Conservation (phyloP, 164 flowering plant species). For the Akebia trifoliata region DNA sequence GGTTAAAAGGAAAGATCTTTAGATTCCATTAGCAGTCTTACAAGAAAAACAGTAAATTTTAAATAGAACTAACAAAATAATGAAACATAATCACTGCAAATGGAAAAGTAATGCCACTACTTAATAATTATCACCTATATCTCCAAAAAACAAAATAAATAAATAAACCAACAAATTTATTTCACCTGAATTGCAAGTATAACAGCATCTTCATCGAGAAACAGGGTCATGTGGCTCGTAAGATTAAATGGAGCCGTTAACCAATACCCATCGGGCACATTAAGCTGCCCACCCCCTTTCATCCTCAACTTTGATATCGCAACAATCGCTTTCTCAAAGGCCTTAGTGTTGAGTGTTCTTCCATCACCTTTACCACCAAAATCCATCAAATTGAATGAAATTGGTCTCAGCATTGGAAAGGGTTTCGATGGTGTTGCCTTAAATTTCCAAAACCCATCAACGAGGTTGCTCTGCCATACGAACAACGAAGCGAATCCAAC, state of each 20-base stretch:
- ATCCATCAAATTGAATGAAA: conserved; percentile 69
- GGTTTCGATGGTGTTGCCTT: conserved; percentile 23
- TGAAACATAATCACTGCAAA: background rate
- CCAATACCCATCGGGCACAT: conserved; percentile 84
- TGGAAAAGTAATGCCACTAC: background rate
- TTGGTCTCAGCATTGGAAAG: conserved; percentile 53
- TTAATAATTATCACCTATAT: background rate
- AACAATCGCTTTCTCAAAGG: conserved; percentile 70
- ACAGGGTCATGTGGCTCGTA: conserved; percentile 90
- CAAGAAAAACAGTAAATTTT: no score
- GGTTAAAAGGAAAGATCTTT: no score
- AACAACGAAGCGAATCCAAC: conserved; percentile 53
- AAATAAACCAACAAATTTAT: background rate
- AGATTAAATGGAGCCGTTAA: conserved; percentile 96
- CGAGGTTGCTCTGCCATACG: conserved; percentile 53
- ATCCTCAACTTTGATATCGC: conserved; percentile 58
- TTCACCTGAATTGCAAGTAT: conserved; percentile 76
- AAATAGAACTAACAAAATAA: no score
- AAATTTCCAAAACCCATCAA: conserved; percentile 36
- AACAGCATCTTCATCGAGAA: conserved; percentile 80
- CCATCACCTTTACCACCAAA: conserved; percentile 95
- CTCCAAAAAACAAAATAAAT: background rate
- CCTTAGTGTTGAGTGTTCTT: conserved; percentile 67
- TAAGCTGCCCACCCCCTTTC: conserved; percentile 92
- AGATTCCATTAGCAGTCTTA: no score